Evolutionary conservation across 2,329 filamentous ascomycete genomes (phyloP).

Genomic region (Paecilomyces fulvus): DNA sequence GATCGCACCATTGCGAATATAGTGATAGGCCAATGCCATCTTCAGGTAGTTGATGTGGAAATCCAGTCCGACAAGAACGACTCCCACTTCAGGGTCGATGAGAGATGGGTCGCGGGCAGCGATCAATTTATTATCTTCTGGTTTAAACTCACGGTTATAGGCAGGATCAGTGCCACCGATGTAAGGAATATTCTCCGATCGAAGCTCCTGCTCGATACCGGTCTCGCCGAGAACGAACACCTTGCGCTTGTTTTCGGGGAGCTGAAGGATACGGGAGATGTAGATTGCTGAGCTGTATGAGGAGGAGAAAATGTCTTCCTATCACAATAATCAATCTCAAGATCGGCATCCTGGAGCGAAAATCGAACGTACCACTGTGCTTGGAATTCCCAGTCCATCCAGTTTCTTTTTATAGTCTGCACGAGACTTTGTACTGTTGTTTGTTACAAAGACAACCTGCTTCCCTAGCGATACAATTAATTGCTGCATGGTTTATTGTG

Average conservation of each 20-base stretch:
- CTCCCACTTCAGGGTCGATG: slow-evolving; percentile 79
- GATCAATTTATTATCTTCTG: slow-evolving; percentile 70
- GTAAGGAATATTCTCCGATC: slow-evolving; percentile 66
- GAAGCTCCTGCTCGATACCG: slow-evolving; percentile 83
- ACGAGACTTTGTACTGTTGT: slow-evolving; percentile 96
- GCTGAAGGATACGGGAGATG: slow-evolving; percentile 81
- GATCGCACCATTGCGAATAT: slow-evolving; percentile 67
- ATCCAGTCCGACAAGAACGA: slow-evolving; percentile 84
- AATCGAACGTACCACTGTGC: slow-evolving; percentile 47
- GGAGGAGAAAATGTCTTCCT: slow-evolving; percentile 92
- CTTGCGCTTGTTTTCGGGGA: slow-evolving; percentile 73
- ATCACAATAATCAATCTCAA: background rate
- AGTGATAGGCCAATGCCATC: slow-evolving; percentile 74
- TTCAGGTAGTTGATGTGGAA: slow-evolving; percentile 96
- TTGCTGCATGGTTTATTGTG: background rate
- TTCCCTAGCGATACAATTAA: slow-evolving; percentile 54
- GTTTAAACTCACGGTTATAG: slow-evolving; percentile 67
- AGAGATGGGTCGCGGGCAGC: slow-evolving; percentile 60
- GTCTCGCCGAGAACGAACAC: slow-evolving; percentile 89
- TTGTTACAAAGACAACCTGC: slow-evolving; percentile 89
- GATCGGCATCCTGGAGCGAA: background rate
- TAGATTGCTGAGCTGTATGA: slow-evolving; percentile 94
- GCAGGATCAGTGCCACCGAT: slow-evolving; percentile 79
- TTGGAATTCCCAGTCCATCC: slow-evolving; percentile 68
- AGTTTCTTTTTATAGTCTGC: slow-evolving; percentile 91